Base-by-base conservation (phyloP, 352 stramenopile genomes). In the Phytophthora niederhauseri region DNA sequence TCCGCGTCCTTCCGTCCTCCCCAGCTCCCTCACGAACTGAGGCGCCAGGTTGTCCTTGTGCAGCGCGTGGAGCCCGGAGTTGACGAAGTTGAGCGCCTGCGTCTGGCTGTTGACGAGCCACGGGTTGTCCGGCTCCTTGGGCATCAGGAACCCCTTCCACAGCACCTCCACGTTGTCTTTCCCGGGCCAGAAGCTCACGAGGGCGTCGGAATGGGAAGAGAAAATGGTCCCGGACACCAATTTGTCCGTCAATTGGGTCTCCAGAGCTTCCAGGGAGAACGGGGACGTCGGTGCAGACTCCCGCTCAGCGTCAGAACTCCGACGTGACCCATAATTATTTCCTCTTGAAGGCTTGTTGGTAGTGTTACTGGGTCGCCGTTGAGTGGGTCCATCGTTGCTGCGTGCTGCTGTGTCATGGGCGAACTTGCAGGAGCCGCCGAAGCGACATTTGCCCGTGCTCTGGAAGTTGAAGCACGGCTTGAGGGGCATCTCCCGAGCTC, bases 21-120 rank as follows among this genome's bases (percentile, higher is more conserved):
- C 73, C n/a, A 81, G 52, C 48, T 68, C 76, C 8, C 76, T 54
- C n/a, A 83, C 54, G 54, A 83, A 81, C 31, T 77, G 58, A 48
- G 69, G 19, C 20, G 73, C 76, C 31, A 77, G 6, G 8, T 45
- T 72, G 12, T 77, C 70, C 9, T 75, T 81, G 1, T 9, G 36
- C 24, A 83, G 57, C 17, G 76, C 76, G n/a, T 81, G 70, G 4
- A 84, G 64, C n/a, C 57, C 75, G 2, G 77, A 77, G 58, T 85
- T 85, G 17, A 80, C 61, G 22, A 84, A 82, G 19, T 77, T 82
- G 1, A 82, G 34, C 12, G 50, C 68, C 8, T 82, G 67, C n/a
- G 73, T 79, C 46, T 82, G 71, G 28, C 56, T 82, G 55, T 68
- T 61, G 15, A 82, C 30, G 19, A 46, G 19, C 61, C 68, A 77